Conservation (phyloP, 2,329 filamentous ascomycete species). For the Aspergillus sp. region DNA sequence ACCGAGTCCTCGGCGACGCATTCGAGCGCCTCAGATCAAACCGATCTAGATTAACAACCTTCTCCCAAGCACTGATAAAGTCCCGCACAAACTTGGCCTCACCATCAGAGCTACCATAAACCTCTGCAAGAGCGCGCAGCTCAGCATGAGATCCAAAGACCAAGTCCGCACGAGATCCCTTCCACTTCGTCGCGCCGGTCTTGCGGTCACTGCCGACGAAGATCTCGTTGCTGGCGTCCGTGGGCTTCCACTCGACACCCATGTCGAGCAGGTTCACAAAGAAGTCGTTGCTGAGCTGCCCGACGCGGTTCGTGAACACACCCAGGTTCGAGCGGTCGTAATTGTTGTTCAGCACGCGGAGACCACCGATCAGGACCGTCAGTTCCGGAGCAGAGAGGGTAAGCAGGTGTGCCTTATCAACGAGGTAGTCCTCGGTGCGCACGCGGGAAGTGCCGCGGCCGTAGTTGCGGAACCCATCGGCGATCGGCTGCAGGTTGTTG, state of each 20-base stretch:
- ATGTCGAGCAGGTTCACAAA: constrained; percentile 76
- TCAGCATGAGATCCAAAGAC: constrained; percentile 74
- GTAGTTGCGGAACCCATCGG: constrained; percentile 81
- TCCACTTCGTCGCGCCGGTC: constrained; percentile 67
- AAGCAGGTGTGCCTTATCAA: constrained; percentile 71
- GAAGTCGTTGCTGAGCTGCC: constrained; percentile 75
- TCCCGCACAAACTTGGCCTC: constrained; percentile 67
- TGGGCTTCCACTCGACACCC: constrained; percentile 63
- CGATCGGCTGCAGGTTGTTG: constrained; percentile 64
- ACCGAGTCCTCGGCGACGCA: too few relatives aligned
- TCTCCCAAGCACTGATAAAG: constrained; percentile 70
- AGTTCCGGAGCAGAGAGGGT: constrained; percentile 70
- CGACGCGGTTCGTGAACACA: constrained; percentile 67
- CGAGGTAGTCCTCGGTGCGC: constrained; percentile 66
- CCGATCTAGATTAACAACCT: constrained; percentile 73
- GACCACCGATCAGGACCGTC: constrained; percentile 69
- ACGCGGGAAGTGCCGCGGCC: constrained; percentile 62
- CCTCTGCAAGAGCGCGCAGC: constrained; percentile 68
- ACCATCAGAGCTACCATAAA: constrained; percentile 63
- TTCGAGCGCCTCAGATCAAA: constrained; percentile 51
- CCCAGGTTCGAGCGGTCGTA: constrained; percentile 68
- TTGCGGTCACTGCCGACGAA: constrained; percentile 67
- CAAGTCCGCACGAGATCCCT: constrained; percentile 66
- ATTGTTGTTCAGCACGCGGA: constrained; percentile 70
- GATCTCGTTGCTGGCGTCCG: constrained; percentile 51